Conservation (phyloP, 768 basidiomycete species). For the Strobilomyces confusus region DNA sequence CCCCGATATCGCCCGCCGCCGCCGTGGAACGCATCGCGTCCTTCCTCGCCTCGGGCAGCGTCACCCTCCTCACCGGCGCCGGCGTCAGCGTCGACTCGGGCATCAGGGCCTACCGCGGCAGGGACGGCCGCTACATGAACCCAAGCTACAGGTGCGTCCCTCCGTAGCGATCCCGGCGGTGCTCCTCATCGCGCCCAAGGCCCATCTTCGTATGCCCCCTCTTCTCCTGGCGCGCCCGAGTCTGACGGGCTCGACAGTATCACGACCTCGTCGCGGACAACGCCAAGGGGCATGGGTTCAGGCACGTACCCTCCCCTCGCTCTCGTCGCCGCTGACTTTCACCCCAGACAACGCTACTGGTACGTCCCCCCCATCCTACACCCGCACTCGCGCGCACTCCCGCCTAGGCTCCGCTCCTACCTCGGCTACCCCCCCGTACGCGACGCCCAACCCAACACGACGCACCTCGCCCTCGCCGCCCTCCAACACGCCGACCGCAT, state of each 20-base stretch:
- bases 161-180: neutral
- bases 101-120: conserved; percentile 89
- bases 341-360: conserved; percentile 80
- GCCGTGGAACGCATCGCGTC: conserved; percentile 58
- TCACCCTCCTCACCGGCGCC: conserved; percentile 79
- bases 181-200: conserved; percentile 28
- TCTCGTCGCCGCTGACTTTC: conserved; percentile 6
- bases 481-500: conserved; percentile 66
- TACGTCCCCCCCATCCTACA: conserved; percentile 21
- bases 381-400: too few relatives aligned
- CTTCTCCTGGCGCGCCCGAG: neutral
- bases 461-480: conserved; percentile 83
- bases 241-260: conserved; percentile 43
- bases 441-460: conserved; percentile 82
- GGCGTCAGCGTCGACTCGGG: conserved; percentile 96
- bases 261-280: conserved; percentile 77
- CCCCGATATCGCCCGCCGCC: conserved; percentile 41
- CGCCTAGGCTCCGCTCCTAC: conserved; percentile 60
- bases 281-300: conserved; percentile 63
- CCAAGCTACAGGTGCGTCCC: conserved; percentile 75
- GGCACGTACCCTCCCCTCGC: conserved; percentile 40
- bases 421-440: conserved; percentile 85
- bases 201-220: conserved; percentile 48
- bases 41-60: conserved; percentile 70
- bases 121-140: conserved; percentile 83